phyloP scores from a whole-genome alignment of 805 yeast genomes.

The Starmerella vaccinii region DNA sequence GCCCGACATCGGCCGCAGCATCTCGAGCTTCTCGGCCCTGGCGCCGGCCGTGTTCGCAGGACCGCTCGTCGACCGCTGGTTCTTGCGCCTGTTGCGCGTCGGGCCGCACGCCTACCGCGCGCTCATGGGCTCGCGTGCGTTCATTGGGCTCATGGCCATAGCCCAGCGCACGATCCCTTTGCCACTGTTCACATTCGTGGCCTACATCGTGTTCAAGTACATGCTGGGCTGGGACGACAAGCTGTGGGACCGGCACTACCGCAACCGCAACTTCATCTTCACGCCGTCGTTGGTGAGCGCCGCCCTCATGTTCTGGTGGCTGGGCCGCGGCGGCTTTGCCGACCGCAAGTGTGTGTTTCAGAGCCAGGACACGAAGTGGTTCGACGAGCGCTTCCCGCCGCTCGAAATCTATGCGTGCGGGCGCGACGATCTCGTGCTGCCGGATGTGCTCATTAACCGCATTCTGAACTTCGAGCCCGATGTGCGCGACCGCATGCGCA shows the following conservation, averaged over 20 bases:
- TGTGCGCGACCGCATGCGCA: conserved; percentile 15
- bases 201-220: conserved; percentile 77
- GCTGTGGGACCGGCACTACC: conserved; percentile 58
- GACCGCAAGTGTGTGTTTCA: conserved; percentile 44
- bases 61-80: conserved; percentile 46
- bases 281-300: conserved; percentile 78
- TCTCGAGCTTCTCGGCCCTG: conserved; percentile 62
- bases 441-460: conserved; percentile 54
- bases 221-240: conserved; percentile 78
- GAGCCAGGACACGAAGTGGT: conserved; percentile 39
- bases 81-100: conserved; percentile 28
- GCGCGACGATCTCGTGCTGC: conserved; percentile 68
- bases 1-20: conserved; percentile 40
- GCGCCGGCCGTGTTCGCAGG: conserved; percentile 95
- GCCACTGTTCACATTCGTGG: conserved; percentile 49
- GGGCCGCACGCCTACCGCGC: conserved; percentile 25
- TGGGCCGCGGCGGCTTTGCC: conserved; percentile 44
- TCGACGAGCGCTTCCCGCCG: conserved; percentile 41
- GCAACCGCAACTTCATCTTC: conserved; percentile 69
- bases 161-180: conserved; percentile 44
- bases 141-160: conserved; percentile 62
- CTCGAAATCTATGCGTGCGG: conserved; percentile 62
- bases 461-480: conserved; percentile 46
- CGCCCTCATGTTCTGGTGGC: conserved; percentile 88
- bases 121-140: conserved; percentile 68